Percentiles rank a stretch among this genome's conserved stretches.
phyloP scores from a whole-genome alignment of 2,329 filamentous ascomycete genomes.

The Microdochium bolleyi region DNA sequence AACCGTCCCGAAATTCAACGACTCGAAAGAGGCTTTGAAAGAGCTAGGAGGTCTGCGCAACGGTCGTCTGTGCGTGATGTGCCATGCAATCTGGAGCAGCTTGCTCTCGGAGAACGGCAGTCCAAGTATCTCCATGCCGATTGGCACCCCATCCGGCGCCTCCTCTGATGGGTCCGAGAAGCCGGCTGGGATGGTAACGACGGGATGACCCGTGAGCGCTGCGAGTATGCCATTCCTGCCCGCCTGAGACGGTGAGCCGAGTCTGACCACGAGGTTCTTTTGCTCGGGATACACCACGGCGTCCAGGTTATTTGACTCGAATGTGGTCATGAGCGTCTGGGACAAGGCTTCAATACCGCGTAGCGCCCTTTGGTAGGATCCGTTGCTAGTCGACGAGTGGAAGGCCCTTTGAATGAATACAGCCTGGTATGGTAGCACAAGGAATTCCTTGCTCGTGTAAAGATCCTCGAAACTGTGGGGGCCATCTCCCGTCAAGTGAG shows the following conservation, averaged over 20 bases:
- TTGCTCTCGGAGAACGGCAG: slow-evolving; percentile 44
- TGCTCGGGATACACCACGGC: slow-evolving; percentile 59
- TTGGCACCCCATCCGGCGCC: slow-evolving; percentile 49
- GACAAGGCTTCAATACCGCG: slow-evolving; percentile 44
- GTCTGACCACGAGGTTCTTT: slow-evolving; percentile 50
- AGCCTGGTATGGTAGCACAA: slow-evolving; percentile 53
- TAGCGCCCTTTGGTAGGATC: slow-evolving; percentile 37
- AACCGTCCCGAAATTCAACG: slow-evolving; percentile 29
- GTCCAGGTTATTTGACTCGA: slow-evolving; percentile 39
- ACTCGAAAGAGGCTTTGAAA: slow-evolving; percentile 29
- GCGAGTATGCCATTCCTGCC: slow-evolving; percentile 42
- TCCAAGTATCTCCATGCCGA: slow-evolving; percentile 59
- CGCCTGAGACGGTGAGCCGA: slow-evolving; percentile 47
- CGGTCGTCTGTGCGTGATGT: slow-evolving; percentile 35
- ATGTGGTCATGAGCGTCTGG: slow-evolving; percentile 38
- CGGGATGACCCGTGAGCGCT: slow-evolving; percentile 29
- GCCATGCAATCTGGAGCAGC: slow-evolving; percentile 44
- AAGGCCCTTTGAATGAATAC: slow-evolving; percentile 41
- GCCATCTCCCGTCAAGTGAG: slow-evolving; percentile 29
- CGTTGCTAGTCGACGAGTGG: slow-evolving; percentile 40
- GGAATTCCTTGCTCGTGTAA: slow-evolving; percentile 40
- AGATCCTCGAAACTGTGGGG: slow-evolving; percentile 39
- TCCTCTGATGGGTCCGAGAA: slow-evolving; percentile 39
- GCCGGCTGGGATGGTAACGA: slow-evolving; percentile 40
- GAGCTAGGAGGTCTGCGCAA: slow-evolving; percentile 37